Percentiles rank a stretch among this genome's conserved stretches.
Evolutionary conservation across 2,329 filamentous ascomycete genomes (phyloP).

Genomic region (Fonsecaea pedrosoi): DNA sequence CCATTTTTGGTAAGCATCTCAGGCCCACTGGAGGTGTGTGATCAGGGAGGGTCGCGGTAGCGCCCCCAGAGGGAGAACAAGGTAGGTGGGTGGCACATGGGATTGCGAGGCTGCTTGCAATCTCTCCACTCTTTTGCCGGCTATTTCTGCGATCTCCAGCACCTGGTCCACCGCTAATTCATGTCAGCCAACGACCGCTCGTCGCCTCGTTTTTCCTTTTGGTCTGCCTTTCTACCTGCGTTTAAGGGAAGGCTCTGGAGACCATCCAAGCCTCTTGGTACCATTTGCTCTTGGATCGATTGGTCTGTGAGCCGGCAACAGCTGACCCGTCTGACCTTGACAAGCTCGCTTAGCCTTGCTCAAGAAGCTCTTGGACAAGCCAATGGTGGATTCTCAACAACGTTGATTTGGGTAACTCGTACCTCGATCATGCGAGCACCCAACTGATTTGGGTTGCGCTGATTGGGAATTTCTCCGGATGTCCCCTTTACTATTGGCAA

Average conservation of each 20-base stretch:
- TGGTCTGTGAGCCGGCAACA: conserved; percentile 15
- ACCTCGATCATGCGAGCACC: conserved; percentile 15
- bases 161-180: conserved; percentile 13
- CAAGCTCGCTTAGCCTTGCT: conserved; percentile 14
- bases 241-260: conserved; percentile 10
- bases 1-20: conserved; percentile 6
- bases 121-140: conserved; percentile 21
- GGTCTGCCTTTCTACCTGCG: conserved; percentile 13
- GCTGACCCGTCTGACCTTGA: conserved; percentile 17
- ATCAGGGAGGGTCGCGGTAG: conserved; percentile 4
- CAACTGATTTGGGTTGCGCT: conserved; percentile 1
- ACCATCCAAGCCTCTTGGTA: conserved; percentile 13
- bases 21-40: not conserved
- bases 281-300: not conserved
- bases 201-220: conserved; percentile 28
- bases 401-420: conserved; percentile 9
- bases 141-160: conserved; percentile 14
- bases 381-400: conserved; percentile 25
- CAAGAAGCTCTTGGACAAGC: conserved; percentile 1
- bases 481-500: not conserved
- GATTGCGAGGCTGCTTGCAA: conserved; percentile 29
- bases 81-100: conserved; percentile 8
- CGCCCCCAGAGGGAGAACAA: conserved; percentile 1
- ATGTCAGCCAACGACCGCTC: conserved; percentile 20
- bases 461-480: conserved; percentile 19